Base-by-base conservation (phyloP, 202 grass and related monocot genomes). In the Schoenoplectus triqueter region DNA sequence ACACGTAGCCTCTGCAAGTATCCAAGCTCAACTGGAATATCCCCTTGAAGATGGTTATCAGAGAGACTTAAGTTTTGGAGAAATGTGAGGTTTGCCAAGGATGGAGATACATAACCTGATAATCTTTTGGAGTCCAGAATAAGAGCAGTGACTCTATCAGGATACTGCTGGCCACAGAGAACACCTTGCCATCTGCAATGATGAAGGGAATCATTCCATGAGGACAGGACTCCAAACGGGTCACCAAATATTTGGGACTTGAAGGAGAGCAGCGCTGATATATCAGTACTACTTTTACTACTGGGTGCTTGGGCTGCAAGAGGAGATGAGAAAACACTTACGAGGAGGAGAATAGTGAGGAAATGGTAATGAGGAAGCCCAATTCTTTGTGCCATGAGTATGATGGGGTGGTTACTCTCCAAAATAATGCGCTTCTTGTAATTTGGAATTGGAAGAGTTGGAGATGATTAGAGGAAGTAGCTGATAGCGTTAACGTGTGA, bases 51-150 rank as follows among this genome's bases (percentile, higher is more conserved):
- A 1, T 66, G 20, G 2, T 66, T 66, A 31, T 66, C 64, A 66
- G 64, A 31, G 7, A 66, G 64, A 40, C 21, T 66, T 1, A 66
- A 40, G 8, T 40, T 66, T 66, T 40, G 21, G 21, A 66, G 64
- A 66, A 66, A 66, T 3, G 64, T 66, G 64, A 66, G 64, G 21
- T 66, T 66, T 40, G 21, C 64, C 11, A 66, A 11, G 64, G 64
- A 39, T 20, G 64, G 64, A 66, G 64, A 66, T 39, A 66, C 7
- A 66, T 10, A 66, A 66, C 64, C 21, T 66, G 64, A 66, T 10
- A 66, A 66, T 3, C 7, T 9, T 22, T 65, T 65, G 4, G 63
- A 65, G 18, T 20, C 63, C 2, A 65, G 63, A 21, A 65, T 2
- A 2, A 65, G 19, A 65, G 63, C 63, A 31, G 63, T 65, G 8